A percentile compares a stretch with the other conserved stretches of the same genome.
Conservation (phyloP, 352 stramenopile species). For the Globisporangium parvum region DNA sequence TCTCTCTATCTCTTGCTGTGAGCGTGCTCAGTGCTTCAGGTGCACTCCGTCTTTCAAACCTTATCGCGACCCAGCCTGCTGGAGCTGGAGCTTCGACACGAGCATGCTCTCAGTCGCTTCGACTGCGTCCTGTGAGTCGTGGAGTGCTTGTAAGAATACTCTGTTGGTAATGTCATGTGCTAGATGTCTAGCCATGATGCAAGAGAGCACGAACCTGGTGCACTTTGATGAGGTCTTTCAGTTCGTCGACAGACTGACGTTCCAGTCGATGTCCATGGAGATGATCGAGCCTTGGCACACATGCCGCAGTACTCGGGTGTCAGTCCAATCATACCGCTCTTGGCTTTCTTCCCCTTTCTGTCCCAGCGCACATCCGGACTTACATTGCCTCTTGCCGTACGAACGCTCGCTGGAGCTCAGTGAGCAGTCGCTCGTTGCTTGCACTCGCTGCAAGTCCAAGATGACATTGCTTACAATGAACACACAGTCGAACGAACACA, state of each 20-base stretch:
- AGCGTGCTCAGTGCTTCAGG: too few relatives aligned
- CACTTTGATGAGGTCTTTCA: slow-evolving; percentile 55
- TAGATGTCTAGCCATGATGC: too few relatives aligned
- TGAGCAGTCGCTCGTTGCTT: slow-evolving; percentile 11
- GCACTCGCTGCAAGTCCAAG: slow-evolving; percentile 16
- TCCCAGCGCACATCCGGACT: not conserved
- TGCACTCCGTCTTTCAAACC: too few relatives aligned
- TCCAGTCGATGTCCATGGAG: slow-evolving; percentile 37
- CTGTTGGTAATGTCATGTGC: too few relatives aligned
- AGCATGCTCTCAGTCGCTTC: slow-evolving; percentile 50
- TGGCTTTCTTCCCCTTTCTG: not conserved
- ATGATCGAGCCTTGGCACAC: slow-evolving; percentile 28
- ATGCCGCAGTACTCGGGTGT: not conserved
- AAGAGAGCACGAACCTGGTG: slow-evolving; percentile 51
- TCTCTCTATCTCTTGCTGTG: too few relatives aligned
- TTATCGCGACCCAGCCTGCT: not conserved
- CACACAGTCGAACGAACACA: too few relatives aligned
- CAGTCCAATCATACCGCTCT: not conserved
- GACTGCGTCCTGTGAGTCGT: slow-evolving; percentile 27
- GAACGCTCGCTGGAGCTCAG: slow-evolving; percentile 6
- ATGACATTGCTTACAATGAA: slow-evolving; percentile 16
- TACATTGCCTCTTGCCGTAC: slow-evolving; percentile 19
- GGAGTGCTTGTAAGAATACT: too few relatives aligned
- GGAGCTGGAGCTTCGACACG: slow-evolving; percentile 43
- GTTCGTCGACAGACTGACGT: slow-evolving; percentile 18